phyloP scores from a whole-genome alignment of 495 filamentous ascomycete genomes.

The Penicillium odoratum region DNA sequence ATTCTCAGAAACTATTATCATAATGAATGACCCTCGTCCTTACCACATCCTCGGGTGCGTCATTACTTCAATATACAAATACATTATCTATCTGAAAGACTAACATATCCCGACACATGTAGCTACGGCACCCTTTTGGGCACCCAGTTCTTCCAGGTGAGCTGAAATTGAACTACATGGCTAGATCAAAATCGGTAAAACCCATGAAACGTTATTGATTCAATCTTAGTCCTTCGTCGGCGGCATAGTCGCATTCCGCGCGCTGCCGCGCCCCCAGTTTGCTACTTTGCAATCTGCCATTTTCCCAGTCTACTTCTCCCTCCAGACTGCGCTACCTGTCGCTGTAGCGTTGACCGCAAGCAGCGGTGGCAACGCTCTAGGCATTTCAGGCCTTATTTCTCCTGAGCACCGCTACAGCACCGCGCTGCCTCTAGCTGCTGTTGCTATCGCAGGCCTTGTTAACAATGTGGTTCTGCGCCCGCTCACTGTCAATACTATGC shows the following conservation, averaged over 20 bases:
- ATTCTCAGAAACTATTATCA: neutral
- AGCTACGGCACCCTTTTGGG: conserved; percentile 82
- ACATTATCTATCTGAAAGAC: neutral
- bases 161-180: neutral
- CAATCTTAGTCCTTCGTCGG: conserved; percentile 69
- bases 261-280: conserved; percentile 79
- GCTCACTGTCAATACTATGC: conserved; percentile 68
- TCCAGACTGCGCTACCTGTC: conserved; percentile 73
- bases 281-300: conserved; percentile 70
- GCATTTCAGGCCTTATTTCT: conserved; percentile 57
- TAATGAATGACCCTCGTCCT: conserved; percentile 58
- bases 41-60: conserved; percentile 77
- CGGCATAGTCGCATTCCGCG: conserved; percentile 70
- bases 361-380: conserved; percentile 36
- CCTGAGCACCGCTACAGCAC: conserved; percentile 56
- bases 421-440: conserved; percentile 63
- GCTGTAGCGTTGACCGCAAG: conserved; percentile 81
- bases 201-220: neutral
- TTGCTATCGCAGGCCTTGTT: conserved; percentile 60
- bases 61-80: neutral
- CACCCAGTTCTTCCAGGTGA: conserved; percentile 75
- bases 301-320: conserved; percentile 82
- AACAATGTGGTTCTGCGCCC: conserved; percentile 73
- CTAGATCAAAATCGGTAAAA: neutral
- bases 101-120: conserved; percentile 25